A percentile compares a stretch with the other conserved stretches of the same genome.
phyloP scores from a whole-genome alignment of 148 eudicot species.

The Tetragonia tetragonoides region DNA sequence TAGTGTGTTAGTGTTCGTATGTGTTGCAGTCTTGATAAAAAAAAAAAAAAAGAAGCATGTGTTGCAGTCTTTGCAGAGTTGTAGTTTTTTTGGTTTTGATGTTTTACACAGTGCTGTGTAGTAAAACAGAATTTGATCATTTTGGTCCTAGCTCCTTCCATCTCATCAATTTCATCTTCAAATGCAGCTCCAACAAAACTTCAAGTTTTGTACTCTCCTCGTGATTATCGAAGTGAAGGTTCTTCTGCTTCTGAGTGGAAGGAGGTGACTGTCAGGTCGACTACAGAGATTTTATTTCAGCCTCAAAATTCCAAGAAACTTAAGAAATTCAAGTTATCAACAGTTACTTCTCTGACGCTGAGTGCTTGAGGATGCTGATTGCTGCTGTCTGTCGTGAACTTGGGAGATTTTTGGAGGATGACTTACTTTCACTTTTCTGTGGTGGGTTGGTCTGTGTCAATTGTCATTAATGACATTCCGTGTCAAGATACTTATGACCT shows the following conservation, averaged over 20 bases:
- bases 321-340: slow-evolving; percentile 74
- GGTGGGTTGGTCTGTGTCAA: background rate
- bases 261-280: slow-evolving; percentile 76
- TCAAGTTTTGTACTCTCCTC: slow-evolving; percentile 70
- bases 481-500: background rate
- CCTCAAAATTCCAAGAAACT: slow-evolving; percentile 58
- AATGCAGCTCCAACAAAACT: slow-evolving; percentile 76
- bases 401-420: background rate
- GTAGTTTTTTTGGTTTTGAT: background rate
- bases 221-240: slow-evolving; percentile 78
- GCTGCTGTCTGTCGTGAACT: slow-evolving; percentile 2
- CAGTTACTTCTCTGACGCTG: slow-evolving; percentile 61
- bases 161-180: background rate
- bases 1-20: no score
- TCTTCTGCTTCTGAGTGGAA: slow-evolving; percentile 70
- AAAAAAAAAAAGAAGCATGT: no score
- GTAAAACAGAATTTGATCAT: background rate
- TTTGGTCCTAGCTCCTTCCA: background rate
- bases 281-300: slow-evolving; percentile 71
- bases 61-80: background rate
- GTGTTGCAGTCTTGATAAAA: no score
- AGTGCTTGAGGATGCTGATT: slow-evolving; percentile 55
- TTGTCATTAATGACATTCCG: background rate
- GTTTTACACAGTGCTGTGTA: background rate
- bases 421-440: background rate